Base-by-base conservation (phyloP, 78 protist species). In the Dictyostelium citrinum region DNA sequence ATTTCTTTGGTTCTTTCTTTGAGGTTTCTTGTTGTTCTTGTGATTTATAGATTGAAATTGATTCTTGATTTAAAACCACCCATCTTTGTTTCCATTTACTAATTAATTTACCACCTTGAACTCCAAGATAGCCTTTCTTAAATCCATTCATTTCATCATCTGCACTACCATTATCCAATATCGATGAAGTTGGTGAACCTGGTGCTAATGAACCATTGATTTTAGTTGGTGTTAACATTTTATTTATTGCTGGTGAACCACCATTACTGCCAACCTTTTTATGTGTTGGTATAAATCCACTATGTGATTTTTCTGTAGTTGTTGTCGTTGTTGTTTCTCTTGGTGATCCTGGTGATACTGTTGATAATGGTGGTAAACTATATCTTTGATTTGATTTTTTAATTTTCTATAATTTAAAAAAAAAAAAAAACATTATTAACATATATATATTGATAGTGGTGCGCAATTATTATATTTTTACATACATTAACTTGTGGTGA, bases 31-130 rank as follows among this genome's bases (percentile, higher is more conserved):
- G 84, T 1, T 83, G 58, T 5, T 88, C 93, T 76, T 78, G 80
- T 45, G 93, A 88, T 67, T 88, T 88, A 82, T 88, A 88, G n/a
- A 88, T 76, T 0, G 93, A 37, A 9, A 88, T 83, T 17, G 72
- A 20, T 14, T 76, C 93, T 16, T 76, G 24, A 49, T 46, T 49
- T 17, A 90, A 33, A 12, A 90, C 95, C 11, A 90, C 90, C 95
- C 95, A 90, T 37, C 95, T 27, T 12, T 46, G 37, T 67, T 90
- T 90, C 95, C 95, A 90, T 33, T 90, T 90, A 24, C 58, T 39
- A 37, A 88, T 64, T 22, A 78, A 35, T 68, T 88, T 88, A 33
- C 93, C 93, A 82, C 85, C 68, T 79, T 49, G 91, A n/a, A 88
- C 93, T 29, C 37, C 51, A 16, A 88, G 35, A 31, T 10, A 49